These are phyloP conservation scores for Golubevia pallescens DNA, from an alignment of 1,284 basidiomycete species.

Conservation along the genomic window DNA sequence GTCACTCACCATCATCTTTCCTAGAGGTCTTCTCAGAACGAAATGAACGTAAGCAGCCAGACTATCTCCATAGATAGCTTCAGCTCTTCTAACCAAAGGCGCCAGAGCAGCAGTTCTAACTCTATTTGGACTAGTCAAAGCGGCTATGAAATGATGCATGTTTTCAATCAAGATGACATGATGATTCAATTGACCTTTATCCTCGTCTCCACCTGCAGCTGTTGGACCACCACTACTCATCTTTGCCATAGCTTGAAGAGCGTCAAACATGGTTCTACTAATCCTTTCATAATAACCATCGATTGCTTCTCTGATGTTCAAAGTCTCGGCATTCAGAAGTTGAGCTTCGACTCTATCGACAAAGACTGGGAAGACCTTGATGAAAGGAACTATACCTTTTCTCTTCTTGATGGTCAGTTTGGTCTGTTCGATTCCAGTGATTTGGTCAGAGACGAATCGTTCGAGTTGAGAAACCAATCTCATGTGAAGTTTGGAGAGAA, in stretches of 20 bases:
- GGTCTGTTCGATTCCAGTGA: conserved; percentile 86
- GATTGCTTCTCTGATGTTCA: conserved; percentile 79
- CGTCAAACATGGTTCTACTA: conserved; percentile 86
- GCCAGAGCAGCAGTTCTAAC: conserved; percentile 66
- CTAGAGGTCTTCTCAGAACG: conserved; percentile 82
- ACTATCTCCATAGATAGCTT: conserved; percentile 85
- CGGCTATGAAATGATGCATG: conserved; percentile 88
- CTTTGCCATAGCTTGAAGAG: conserved; percentile 91
- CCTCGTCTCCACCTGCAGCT: conserved; percentile 69
- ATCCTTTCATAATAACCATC: conserved; percentile 86
- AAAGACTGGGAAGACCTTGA: conserved; percentile 88
- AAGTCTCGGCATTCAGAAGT: conserved; percentile 72
- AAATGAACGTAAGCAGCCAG: conserved; percentile 83
- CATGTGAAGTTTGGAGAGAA: conserved; percentile 81
- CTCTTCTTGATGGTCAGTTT: conserved; percentile 90
- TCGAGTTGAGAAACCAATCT: conserved; percentile 64
- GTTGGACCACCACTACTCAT: conserved; percentile 72
- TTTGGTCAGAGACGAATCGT: conserved; percentile 71
- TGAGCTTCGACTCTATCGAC: conserved; percentile 84
- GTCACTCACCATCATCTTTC: conserved; percentile 79
- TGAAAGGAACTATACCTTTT: conserved; percentile 88
- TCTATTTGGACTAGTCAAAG: conserved; percentile 68
- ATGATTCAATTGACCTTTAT: conserved; percentile 95
- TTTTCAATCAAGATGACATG: conserved; percentile 96
- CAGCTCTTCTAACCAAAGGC: conserved; percentile 76